These are phyloP conservation scores for Cruciata laevipes DNA, from an alignment of 257 asterid genomes.

Conservation along the genomic window DNA sequence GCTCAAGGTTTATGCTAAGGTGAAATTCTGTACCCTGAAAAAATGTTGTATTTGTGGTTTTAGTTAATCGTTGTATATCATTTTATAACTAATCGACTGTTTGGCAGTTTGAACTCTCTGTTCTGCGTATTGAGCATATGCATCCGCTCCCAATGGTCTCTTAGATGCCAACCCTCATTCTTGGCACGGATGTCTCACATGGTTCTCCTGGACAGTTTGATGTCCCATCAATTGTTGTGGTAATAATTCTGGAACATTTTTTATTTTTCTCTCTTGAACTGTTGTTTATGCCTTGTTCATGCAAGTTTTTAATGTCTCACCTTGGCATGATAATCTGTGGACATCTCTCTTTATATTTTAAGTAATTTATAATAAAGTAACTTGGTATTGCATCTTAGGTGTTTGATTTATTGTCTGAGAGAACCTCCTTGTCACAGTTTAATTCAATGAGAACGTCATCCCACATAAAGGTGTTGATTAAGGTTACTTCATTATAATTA, in stretches of 20 bases:
- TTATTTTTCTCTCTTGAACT: background rate
- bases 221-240: conserved; percentile 89
- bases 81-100: conserved; percentile 31
- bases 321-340: no score
- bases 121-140: conserved; percentile 48
- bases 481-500: no score
- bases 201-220: conserved; percentile 97
- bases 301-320: no score
- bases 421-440: no score
- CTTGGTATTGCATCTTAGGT: no score
- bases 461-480: no score
- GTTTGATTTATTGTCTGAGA: no score
- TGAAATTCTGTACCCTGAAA: conserved; percentile 14
- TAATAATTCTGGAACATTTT: conserved; percentile 12
- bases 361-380: no score
- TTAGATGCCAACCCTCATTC: conserved; percentile 62
- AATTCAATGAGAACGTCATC: no score
- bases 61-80: background rate
- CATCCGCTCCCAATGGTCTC: conserved; percentile 65
- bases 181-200: conserved; percentile 95
- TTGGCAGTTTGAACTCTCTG: conserved; percentile 71
- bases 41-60: background rate
- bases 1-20: conserved; percentile 85
- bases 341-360: no score
- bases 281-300: no score